Evolutionary conservation across 176 grass and related monocot genomes (phyloP), one percentile per base, ranked within the genome.

Genomic region (Musa troglodytarum): DNA sequence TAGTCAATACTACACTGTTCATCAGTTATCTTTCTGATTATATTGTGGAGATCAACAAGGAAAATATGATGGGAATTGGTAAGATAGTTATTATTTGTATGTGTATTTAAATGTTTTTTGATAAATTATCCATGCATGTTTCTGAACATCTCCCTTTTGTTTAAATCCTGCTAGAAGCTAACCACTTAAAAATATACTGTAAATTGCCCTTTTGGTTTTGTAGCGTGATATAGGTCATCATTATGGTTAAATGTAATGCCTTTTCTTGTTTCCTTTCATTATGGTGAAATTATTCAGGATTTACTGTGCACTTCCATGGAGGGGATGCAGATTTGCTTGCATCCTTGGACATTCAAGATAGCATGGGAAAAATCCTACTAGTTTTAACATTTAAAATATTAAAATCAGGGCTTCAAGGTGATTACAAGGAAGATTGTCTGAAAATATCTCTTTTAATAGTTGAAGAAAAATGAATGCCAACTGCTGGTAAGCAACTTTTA

Each of bases 11-110:
- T 26, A 96, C 92, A n/a, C 72, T 96, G 52, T 89, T 76, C 80
- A 87, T 96, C 64, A 89, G 87, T 75, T 96, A 88, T 77, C 89
- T 89, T 76, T 89, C 92, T 14, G 85, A 96, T 65, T 96, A 92
- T 52, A 89, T 96, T 9, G 85, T 92, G 78, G 89, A 96, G 78
- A 87, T 96, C 64, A 78, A 80, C 50, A 89, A 83, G n/a, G 87
- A 96, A 88, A 92, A 76, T 65, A 82, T 85, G 22, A 54, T 86
- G 68, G 83, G 89, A 55, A 86, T 87, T 68, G 87, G 92, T 96
- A 85, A 82, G 86, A 54, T 65, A 68, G 10, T 70, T 49, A 77
- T 86, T 73, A 11, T 51, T 74, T 26, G 25, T 34, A 4, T 75
- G 34, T 80, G 1, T 25, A 53, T 71, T 52, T 53, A 76, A 57